Conservation (phyloP, 73 alveolate species). For the Urostyla sp. region DNA sequence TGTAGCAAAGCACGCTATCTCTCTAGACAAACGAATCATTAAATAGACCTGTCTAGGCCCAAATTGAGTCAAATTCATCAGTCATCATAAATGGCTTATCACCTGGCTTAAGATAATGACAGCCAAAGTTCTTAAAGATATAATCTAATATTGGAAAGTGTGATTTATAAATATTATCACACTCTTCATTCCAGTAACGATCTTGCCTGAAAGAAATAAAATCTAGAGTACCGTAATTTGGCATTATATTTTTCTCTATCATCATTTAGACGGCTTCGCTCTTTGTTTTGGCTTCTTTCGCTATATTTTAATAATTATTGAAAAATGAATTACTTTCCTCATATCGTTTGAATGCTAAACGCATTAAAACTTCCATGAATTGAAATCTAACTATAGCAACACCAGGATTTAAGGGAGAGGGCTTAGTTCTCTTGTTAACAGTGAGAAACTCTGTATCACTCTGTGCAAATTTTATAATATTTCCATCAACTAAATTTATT, state of each 20-base stretch:
- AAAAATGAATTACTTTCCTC: conserved; percentile 39
- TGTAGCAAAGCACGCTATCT: conserved; percentile 53
- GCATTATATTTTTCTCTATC: conserved; percentile 44
- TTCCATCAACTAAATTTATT: conserved; percentile 60
- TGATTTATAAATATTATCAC: conserved; percentile 61
- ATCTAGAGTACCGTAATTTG: conserved; percentile 16
- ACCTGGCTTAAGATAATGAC: conserved; percentile 74
- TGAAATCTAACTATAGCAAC: conserved; percentile 66
- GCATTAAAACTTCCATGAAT: conserved; percentile 61
- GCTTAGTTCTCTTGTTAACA: conserved; percentile 60
- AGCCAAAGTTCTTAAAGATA: conserved; percentile 56
- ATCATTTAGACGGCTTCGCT: conserved; percentile 61
- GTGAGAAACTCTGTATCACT: conserved; percentile 73
- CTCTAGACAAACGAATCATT: conserved; percentile 59
- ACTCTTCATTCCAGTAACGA: conserved; percentile 70
- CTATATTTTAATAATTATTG: background rate
- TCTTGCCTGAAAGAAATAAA: conserved; percentile 54
- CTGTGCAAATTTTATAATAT: conserved; percentile 60
- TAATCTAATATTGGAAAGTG: conserved; percentile 49
- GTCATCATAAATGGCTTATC: conserved; percentile 72
- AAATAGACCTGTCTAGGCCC: conserved; percentile 34
- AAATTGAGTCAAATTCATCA: conserved; percentile 65
- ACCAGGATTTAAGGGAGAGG: conserved; percentile 65
- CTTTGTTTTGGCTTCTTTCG: conserved; percentile 30
- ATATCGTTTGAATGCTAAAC: conserved; percentile 62